Evolutionary conservation across 2,329 filamentous ascomycete genomes (phyloP), one percentile per base, ranked within the genome.

Genomic region (Alternaria gansuensis): DNA sequence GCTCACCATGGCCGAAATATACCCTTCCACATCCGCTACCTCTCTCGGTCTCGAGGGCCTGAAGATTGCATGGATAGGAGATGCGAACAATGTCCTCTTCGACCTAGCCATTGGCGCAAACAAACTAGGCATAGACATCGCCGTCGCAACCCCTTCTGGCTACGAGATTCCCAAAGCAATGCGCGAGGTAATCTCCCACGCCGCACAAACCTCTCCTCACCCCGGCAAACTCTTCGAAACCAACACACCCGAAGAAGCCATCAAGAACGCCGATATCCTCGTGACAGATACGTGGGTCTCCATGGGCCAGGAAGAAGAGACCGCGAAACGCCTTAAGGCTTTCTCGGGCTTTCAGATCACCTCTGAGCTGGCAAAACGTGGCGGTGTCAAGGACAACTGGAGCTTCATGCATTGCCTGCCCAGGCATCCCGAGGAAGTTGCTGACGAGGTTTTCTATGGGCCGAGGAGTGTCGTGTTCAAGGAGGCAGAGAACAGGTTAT

Each of bases 391-490:
- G 77, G 83, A 90, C 13, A 85, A 86, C 63, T 99, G 95, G 95
- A 93, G 92, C 79, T 99, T 99, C 77, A 97, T 99, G 95, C 95
- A 99, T 82, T 99, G 95, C 77, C 80, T 99, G 59, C 95, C 95
- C 13, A 87, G 95, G 63, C 93, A 99, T 75, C 86, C 87, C 0
- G 94, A 99, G 78, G 95, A 99, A 81, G 95, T 99, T 33, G 88
- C 86, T 57, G 94, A 99, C 72, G 93, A 95, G 73, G 93, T 99
- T 2, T 98, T 99, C 75, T 97, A 98, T 78, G 88, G 91, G 46
- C 83, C 87, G 0, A 85, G 90, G 71, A 96, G 91, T 37, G 82
- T 99, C 26, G 95, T 98, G 4, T 99, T 97, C 81, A 88, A 87
- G 2, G 95, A 99, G 79, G 95, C 92, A 0, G 93, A 98, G 81